A percentile compares a stretch with the other conserved stretches of the same genome.
Conservation (phyloP, 176 grass and related monocot species). For the Luzula sylvatica region DNA sequence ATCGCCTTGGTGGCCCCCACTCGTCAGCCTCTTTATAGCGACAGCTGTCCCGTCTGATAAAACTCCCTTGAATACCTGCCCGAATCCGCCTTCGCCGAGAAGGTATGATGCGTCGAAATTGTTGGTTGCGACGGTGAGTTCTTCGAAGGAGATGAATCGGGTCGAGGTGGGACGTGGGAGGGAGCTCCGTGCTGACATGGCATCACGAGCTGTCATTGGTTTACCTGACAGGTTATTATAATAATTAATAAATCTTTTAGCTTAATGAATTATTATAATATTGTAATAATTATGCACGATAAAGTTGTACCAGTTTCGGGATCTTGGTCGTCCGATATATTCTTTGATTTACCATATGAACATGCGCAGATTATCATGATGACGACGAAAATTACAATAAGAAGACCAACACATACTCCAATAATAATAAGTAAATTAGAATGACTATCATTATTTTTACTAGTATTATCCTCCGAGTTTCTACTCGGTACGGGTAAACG, state of each 20-base stretch:
- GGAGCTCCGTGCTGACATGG: no score
- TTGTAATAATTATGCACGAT: no score
- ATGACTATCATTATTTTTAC: slow-evolving; percentile 29
- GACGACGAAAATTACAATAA: slow-evolving; percentile 49
- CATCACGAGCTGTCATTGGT: slow-evolving; percentile 41
- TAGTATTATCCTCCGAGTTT: slow-evolving; percentile 20
- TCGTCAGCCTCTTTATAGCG: slow-evolving; percentile 90
- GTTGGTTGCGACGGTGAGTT: slow-evolving; percentile 88
- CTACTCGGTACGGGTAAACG: slow-evolving; percentile 19
- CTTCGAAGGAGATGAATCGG: slow-evolving; percentile 77
- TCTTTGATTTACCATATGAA: slow-evolving; percentile 50
- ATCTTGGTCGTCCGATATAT: slow-evolving; percentile 21
- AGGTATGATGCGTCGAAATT: slow-evolving; percentile 72
- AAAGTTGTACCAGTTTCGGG: slow-evolving; percentile 64
- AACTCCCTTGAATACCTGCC: slow-evolving; percentile 80
- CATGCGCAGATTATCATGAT: slow-evolving; percentile 65
- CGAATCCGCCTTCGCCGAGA: slow-evolving; percentile 96
- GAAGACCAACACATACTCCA: slow-evolving; percentile 58
- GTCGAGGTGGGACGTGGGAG: slow-evolving; percentile 73
- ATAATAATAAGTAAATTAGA: slow-evolving; percentile 45
- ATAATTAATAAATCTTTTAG: not conserved
- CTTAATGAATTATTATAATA: not conserved
- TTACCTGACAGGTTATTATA: slow-evolving; percentile 35
- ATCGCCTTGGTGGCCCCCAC: slow-evolving; percentile 87
- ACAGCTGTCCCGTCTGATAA: slow-evolving; percentile 86